A percentile compares a stretch with the other conserved stretches of the same genome.
These are phyloP conservation scores for Neurospora sp. DNA, from an alignment of 495 filamentous ascomycete species.

Conservation along the genomic window DNA sequence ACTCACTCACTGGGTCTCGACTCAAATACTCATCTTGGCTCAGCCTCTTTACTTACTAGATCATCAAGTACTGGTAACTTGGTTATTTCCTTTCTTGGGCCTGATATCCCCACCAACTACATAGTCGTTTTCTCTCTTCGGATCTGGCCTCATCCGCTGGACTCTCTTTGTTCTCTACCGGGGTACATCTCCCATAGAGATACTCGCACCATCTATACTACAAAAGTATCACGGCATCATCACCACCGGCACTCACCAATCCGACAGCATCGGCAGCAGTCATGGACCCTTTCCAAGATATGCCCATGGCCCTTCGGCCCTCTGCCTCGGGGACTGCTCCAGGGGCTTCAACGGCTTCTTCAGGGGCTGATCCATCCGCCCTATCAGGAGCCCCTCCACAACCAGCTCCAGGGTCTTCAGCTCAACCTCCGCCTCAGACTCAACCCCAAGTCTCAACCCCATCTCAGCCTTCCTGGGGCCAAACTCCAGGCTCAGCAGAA, in stretches of 20 bases:
- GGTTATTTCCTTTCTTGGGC: not conserved
- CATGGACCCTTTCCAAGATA: not conserved
- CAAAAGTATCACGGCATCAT: not conserved
- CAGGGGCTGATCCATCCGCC: not conserved
- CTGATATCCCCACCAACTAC: not conserved
- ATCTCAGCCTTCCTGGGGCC: not conserved
- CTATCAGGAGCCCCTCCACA: not conserved
- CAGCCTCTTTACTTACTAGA: not conserved
- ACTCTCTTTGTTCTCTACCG: not conserved
- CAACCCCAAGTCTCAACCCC: not conserved
- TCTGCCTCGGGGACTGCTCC: not conserved
- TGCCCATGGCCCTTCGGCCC: not conserved
- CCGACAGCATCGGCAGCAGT: not conserved
- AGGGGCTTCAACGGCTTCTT: not conserved
- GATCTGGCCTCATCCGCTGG: not conserved
- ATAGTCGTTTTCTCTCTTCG: not conserved
- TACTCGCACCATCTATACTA: not conserved
- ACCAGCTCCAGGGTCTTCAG: not conserved
- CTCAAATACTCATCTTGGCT: not conserved
- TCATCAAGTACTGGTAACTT: not conserved
- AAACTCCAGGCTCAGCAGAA: not conserved
- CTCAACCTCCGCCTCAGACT: not conserved
- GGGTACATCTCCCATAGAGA: not conserved
- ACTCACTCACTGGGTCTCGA: not conserved
- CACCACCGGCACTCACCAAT: not conserved